These are phyloP conservation scores for Thalassiosira mediterranea DNA, from an alignment of 352 stramenopile genomes.

Conservation along the genomic window DNA sequence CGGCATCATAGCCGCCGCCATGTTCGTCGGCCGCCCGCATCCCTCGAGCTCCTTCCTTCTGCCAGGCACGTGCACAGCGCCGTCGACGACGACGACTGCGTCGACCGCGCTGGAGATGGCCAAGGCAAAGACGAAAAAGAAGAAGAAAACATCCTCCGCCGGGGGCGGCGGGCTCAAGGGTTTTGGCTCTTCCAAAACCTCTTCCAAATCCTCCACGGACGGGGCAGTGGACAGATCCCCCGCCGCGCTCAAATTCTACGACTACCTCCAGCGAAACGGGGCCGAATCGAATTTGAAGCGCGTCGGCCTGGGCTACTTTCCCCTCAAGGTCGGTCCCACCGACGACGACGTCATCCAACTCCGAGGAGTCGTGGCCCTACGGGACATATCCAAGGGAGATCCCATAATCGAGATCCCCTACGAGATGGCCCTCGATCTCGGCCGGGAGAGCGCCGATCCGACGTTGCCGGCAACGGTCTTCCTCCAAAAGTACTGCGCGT, in stretches of 20 bases:
- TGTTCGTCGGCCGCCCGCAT: too few species aligned
- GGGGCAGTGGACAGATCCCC: slow-evolving; percentile 61
- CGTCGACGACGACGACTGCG: too few species aligned
- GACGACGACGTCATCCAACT: slow-evolving; percentile 32
- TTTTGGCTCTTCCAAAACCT: slow-evolving; percentile 34
- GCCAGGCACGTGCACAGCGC: too few species aligned
- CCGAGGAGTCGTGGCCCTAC: slow-evolving; percentile 70
- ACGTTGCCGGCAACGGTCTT: slow-evolving; percentile 62
- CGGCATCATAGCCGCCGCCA: too few species aligned
- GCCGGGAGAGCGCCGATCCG: slow-evolving; percentile 67
- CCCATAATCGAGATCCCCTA: slow-evolving; percentile 80
- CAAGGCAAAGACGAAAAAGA: slow-evolving; percentile 45
- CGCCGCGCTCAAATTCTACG: slow-evolving; percentile 59
- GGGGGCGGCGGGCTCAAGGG: slow-evolving; percentile 37
- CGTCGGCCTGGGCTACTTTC: slow-evolving; percentile 60
- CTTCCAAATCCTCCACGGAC: slow-evolving; percentile 13
- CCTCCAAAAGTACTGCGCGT: slow-evolving; percentile 65
- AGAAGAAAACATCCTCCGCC: slow-evolving; percentile 9
- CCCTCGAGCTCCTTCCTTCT: too few species aligned
- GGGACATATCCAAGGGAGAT: slow-evolving; percentile 74
- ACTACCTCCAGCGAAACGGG: slow-evolving; percentile 58
- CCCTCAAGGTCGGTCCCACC: slow-evolving; percentile 24
- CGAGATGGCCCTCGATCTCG: slow-evolving; percentile 74
- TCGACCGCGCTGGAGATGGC: slow-evolving; percentile 19
- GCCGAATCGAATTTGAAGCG: slow-evolving; percentile 64